These are phyloP conservation scores for Pugionium cornutum DNA, from an alignment of 345 rosid genomes.

Conservation along the genomic window DNA sequence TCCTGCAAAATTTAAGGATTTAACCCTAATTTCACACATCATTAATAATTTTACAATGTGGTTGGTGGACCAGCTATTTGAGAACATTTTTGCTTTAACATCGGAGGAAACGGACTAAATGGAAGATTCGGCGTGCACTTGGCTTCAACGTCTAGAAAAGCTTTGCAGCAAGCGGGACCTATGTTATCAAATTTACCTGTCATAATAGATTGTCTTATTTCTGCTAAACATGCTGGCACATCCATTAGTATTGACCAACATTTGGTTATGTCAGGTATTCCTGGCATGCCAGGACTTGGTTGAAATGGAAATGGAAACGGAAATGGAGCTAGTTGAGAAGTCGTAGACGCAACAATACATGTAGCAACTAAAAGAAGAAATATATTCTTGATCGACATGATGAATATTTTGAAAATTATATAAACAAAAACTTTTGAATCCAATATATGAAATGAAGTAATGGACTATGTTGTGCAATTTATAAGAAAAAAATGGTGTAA, in stretches of 20 bases:
- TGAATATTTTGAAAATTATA: no score
- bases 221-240: slow-evolving; percentile 15
- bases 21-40: no score
- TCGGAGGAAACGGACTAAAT: slow-evolving; percentile 1
- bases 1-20: no score
- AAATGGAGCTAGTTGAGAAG: no score
- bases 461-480: no score
- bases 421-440: no score
- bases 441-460: no score
- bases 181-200: background rate
- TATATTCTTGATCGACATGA: no score
- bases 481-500: no score
- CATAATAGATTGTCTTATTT: background rate
- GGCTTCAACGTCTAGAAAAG: slow-evolving; percentile 14
- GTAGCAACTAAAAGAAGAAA: no score
- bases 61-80: background rate
- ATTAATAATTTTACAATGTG: background rate
- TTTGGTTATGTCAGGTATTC: background rate
- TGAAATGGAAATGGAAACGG: background rate
- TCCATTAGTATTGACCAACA: background rate
- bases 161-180: slow-evolving; percentile 34
- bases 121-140: slow-evolving; percentile 10
- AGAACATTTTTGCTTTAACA: slow-evolving; percentile 9
- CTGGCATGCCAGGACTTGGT: background rate
- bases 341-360: no score